Percentiles rank a stretch among this genome's conserved stretches.
Evolutionary conservation across 164 flowering plant genomes (phyloP).

Genomic region (Cinnamomum chago): DNA sequence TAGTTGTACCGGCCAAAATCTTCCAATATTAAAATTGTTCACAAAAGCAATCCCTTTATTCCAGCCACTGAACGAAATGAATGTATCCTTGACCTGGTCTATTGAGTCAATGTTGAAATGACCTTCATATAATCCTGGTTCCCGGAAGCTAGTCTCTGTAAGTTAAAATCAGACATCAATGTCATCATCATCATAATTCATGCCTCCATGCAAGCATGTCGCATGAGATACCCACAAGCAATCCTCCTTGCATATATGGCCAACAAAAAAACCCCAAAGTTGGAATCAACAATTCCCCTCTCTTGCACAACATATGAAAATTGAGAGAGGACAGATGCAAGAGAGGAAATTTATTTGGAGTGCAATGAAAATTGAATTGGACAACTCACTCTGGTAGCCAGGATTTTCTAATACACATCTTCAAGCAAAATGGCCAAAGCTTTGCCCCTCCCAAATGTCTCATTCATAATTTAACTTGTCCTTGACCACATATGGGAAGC

Average conservation of each 20-base stretch:
- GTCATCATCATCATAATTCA: constrained; percentile 6
- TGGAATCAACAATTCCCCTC: background rate
- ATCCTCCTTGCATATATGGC: background rate
- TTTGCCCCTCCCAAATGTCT: background rate
- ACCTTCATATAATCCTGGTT: constrained; percentile 63
- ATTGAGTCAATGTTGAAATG: constrained; percentile 33
- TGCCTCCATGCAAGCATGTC: background rate
- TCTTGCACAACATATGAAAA: background rate
- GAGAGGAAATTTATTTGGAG: no score
- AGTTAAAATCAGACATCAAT: constrained; percentile 1
- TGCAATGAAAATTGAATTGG: background rate
- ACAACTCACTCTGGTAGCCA: background rate
- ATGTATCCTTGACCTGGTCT: constrained; percentile 57
- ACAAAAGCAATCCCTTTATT: constrained; percentile 82
- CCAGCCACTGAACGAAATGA: constrained; percentile 74
- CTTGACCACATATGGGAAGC: background rate
- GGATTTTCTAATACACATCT: background rate
- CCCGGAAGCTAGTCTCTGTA: constrained; percentile 34
- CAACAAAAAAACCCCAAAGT: background rate
- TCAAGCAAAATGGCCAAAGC: background rate
- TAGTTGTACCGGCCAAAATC: constrained; percentile 84
- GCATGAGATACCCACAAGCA: background rate
- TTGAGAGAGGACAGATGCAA: no score
- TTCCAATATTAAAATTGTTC: constrained; percentile 74
- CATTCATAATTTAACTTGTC: background rate